phyloP scores from a whole-genome alignment of 192 early-diverging fungal genomes.

The Anaeromyces robustus region DNA sequence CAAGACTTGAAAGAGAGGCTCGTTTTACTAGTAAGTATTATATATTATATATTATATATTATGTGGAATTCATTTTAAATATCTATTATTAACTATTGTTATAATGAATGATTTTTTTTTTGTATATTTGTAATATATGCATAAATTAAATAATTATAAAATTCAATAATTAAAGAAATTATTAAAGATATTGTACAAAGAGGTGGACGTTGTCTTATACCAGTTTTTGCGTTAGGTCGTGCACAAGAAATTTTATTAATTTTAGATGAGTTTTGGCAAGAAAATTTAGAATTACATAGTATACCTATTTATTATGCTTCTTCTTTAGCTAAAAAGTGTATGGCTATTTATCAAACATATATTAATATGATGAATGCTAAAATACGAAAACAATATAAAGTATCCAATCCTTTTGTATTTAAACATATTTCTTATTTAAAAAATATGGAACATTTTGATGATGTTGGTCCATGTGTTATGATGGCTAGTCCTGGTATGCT shows the following conservation, averaged over 20 bases:
- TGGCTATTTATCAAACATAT: constrained; percentile 92
- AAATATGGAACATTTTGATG: constrained; percentile 76
- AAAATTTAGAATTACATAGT: constrained; percentile 60
- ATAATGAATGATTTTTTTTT: too few relatives aligned
- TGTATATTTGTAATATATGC: not conserved
- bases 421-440: constrained; percentile 84
- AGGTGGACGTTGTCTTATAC: constrained; percentile 83
- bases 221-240: constrained; percentile 92
- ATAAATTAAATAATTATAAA: not conserved
- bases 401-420: constrained; percentile 89
- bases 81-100: too few relatives aligned
- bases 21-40: constrained; percentile 53
- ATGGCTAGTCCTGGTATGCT: constrained; percentile 97
- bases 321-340: constrained; percentile 89
- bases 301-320: constrained; percentile 94
- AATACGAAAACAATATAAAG: constrained; percentile 67
- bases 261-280: constrained; percentile 93
- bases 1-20: constrained; percentile 78
- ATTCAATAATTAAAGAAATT: constrained; percentile 28
- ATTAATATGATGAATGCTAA: constrained; percentile 96
- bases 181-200: constrained; percentile 33
- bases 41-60: not conserved
- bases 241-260: constrained; percentile 94
- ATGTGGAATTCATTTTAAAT: too few relatives aligned
- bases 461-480: constrained; percentile 94